Evolutionary conservation across 352 stramenopile species (phyloP).

Genomic region (Thraustochytrium striatum): DNA sequence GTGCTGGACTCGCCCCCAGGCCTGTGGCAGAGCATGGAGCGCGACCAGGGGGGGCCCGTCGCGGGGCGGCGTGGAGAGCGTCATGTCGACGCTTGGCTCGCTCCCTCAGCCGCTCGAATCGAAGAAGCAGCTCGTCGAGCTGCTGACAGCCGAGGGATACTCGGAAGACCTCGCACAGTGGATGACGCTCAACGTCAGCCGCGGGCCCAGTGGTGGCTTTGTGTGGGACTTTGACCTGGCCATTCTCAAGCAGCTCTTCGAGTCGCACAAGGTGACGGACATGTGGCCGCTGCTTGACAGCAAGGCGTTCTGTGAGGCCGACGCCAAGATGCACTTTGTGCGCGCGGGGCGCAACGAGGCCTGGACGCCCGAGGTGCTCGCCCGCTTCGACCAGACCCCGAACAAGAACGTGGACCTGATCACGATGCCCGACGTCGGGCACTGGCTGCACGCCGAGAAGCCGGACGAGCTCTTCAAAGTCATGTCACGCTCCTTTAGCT

Average conservation of each 20-base stretch:
- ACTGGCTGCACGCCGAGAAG: constrained; percentile 42
- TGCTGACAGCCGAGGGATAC: constrained; percentile 11
- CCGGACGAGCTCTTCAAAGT: constrained; percentile 28
- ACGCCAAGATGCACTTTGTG: not conserved
- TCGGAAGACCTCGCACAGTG: constrained; percentile 33
- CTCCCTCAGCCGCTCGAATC: constrained; percentile 25
- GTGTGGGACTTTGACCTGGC: constrained; percentile 27
- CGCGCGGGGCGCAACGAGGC: constrained; percentile 21
- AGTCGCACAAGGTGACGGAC: constrained; percentile 41
- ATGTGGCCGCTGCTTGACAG: constrained; percentile 30
- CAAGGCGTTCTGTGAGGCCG: not conserved
- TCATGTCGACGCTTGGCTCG: not conserved
- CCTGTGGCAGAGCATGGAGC: not conserved
- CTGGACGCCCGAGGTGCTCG: not conserved
- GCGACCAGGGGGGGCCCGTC: not conserved
- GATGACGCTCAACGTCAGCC: constrained; percentile 44
- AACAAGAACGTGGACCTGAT: constrained; percentile 13
- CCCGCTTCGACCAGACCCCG: constrained; percentile 13
- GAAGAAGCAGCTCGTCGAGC: constrained; percentile 14
- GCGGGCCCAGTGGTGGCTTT: not conserved
- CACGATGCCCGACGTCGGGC: constrained; percentile 41
- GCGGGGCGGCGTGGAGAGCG: not conserved
- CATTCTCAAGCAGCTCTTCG: constrained; percentile 45
- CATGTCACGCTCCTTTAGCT: constrained; percentile 19
- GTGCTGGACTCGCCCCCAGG: constrained; percentile 18